phyloP scores from a whole-genome alignment of 2,329 filamentous ascomycete species.

The Hymenoscyphus albidus region DNA sequence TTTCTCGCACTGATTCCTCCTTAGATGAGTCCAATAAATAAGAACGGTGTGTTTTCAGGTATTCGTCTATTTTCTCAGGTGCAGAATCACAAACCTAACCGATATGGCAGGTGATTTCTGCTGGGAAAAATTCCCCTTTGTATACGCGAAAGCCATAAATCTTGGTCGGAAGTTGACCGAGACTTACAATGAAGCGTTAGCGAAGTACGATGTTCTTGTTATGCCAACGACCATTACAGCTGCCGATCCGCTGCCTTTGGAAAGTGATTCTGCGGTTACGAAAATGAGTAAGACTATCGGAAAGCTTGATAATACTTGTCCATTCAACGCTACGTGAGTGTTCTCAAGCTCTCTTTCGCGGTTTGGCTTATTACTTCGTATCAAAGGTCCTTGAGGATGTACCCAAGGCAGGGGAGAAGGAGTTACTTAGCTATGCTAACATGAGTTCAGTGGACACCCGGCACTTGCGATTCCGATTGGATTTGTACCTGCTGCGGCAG shows the following conservation, averaged over 20 bases:
- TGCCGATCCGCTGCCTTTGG: conserved; percentile 40
- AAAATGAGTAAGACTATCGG: conserved; percentile 51
- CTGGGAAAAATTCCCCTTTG: conserved; percentile 38
- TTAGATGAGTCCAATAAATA: conserved; percentile 21
- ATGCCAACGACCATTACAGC: conserved; percentile 48
- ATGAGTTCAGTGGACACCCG: conserved; percentile 43
- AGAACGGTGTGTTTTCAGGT: conserved; percentile 17
- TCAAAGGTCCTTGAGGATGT: background rate
- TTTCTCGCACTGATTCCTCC: background rate
- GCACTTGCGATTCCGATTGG: conserved; percentile 51
- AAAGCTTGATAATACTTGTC: conserved; percentile 51
- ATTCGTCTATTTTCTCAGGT: background rate
- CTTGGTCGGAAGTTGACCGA: conserved; percentile 44
- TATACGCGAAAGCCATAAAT: conserved; percentile 47
- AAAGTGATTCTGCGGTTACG: conserved; percentile 36
- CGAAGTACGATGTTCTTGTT: conserved; percentile 43
- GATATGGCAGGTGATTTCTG: conserved; percentile 15
- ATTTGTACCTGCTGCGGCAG: conserved; percentile 36
- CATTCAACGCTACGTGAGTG: conserved; percentile 48
- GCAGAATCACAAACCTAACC: background rate
- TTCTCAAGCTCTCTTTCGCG: background rate
- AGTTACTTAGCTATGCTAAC: background rate
- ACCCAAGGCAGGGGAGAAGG: background rate
- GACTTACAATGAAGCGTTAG: conserved; percentile 42
- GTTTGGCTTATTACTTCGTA: background rate